A percentile compares a stretch with the other conserved stretches of the same genome.
Evolutionary conservation across 2,329 filamentous ascomycete species (phyloP).

Genomic region (Elsinoe batatas): DNA sequence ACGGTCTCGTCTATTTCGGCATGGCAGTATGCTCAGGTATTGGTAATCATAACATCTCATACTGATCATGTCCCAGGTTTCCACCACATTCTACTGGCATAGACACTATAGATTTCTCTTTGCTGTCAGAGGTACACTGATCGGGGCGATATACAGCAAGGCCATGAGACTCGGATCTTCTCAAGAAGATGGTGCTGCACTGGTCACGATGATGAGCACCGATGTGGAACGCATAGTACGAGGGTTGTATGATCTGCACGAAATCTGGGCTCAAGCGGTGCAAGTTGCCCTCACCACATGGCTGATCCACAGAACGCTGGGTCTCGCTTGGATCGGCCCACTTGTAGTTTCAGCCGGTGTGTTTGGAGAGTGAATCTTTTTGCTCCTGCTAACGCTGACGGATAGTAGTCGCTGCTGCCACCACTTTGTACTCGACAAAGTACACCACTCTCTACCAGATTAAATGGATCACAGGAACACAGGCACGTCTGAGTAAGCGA

Average conservation of each 20-base stretch:
- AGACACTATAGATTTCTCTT: constrained; percentile 6
- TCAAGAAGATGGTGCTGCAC: constrained; percentile 21
- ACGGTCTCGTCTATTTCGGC: constrained; percentile 26
- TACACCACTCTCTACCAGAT: constrained; percentile 19
- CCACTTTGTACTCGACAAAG: background rate
- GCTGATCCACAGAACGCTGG: constrained; percentile 39
- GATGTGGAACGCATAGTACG: constrained; percentile 29
- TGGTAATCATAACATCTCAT: background rate
- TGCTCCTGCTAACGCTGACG: constrained; percentile 9
- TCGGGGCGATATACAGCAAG: constrained; percentile 9
- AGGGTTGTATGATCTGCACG: constrained; percentile 28
- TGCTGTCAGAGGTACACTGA: constrained; percentile 11
- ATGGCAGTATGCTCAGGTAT: constrained; percentile 20
- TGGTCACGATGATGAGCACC: constrained; percentile 29
- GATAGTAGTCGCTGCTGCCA: background rate
- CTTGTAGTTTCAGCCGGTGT: constrained; percentile 35
- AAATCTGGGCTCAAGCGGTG: constrained; percentile 29
- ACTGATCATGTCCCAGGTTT: background rate
- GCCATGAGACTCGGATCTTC: background rate
- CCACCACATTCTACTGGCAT: constrained; percentile 13
- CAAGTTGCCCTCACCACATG: constrained; percentile 39
- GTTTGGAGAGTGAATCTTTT: constrained; percentile 10
- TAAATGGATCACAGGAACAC: constrained; percentile 17
- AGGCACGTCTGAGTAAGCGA: constrained; percentile 15
- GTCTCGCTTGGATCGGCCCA: constrained; percentile 39